phyloP scores from a whole-genome alignment of 2,329 filamentous ascomycete species.

The Fusarium globosum region DNA sequence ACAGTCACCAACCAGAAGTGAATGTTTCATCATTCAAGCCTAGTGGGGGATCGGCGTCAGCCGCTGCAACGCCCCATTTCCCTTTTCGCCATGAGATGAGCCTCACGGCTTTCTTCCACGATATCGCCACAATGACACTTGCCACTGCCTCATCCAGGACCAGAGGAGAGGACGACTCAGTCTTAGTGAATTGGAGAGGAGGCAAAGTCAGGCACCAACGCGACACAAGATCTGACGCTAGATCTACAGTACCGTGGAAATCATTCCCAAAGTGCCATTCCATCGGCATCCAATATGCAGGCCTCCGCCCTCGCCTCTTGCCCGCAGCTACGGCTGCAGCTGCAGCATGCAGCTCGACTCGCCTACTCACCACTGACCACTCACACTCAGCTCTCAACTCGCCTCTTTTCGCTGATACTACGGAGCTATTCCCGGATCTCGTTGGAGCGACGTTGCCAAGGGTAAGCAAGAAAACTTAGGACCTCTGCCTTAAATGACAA shows the following conservation, averaged over 20 bases:
- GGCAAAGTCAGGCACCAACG: constrained; percentile 31
- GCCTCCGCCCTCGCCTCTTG: constrained; percentile 34
- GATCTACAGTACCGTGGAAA: constrained; percentile 27
- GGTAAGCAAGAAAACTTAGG: background rate
- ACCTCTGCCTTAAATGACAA: too few species aligned
- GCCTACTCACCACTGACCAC: background rate
- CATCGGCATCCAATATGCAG: constrained; percentile 37
- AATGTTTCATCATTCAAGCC: background rate
- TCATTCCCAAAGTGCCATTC: constrained; percentile 25
- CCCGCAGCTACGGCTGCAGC: constrained; percentile 20
- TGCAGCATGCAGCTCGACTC: constrained; percentile 34
- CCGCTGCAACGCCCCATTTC: constrained; percentile 25
- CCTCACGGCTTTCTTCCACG: constrained; percentile 39
- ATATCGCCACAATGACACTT: constrained; percentile 27
- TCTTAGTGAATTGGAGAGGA: background rate
- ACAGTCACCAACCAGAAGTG: constrained; percentile 10
- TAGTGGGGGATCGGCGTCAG: constrained; percentile 38
- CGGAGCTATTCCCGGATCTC: constrained; percentile 19
- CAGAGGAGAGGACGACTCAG: background rate
- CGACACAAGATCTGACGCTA: constrained; percentile 4
- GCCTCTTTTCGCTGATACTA: constrained; percentile 22
- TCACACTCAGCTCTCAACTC: background rate
- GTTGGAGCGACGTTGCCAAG: constrained; percentile 22
- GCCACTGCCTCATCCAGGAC: background rate
- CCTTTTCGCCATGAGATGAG: constrained; percentile 14